Base-by-base conservation (phyloP, 1,284 basidiomycete species). In the Garcileccinum viscosum region DNA sequence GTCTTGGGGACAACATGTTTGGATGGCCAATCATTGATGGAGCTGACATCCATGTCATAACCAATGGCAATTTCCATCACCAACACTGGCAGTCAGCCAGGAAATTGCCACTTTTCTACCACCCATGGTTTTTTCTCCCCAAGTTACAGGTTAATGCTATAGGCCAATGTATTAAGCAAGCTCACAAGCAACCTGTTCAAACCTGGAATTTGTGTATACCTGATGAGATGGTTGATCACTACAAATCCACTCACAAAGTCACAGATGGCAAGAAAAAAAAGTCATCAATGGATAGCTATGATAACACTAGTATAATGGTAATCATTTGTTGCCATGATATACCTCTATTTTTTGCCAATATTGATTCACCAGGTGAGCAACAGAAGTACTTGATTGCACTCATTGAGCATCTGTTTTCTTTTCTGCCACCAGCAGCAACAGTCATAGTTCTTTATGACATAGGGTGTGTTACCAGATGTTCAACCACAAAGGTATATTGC, bases 211-310 rank as follows among this genome's bases (percentile, higher is more conserved):
- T n/a, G n/a, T n/a, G n/a, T n/a, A n/a, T n/a, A n/a, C n/a, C n/a
- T 56, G 50, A 24, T 17, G 50, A 56, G 30, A 27, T 27, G 9
- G 50, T 56, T 5, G 50, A 56, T 30, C 50, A 56, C 15, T 56
- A 27, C 5, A 27, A 56, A 56, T 56, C 50, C 5, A 17, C 47
- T 24, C 47, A 56, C 50, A 27, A 56, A 30, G 50, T 11, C 7
- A 27, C 50, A 3, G 27, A 66, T 6, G 61, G 65, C 2, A 56
- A 66, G 35, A 64, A 66, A 35, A 35, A 66, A 15, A 66, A 65
- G 30, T 19, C 37, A 1, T 53, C 27, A 1, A 66, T 66, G 62
- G 62, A 65, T 1, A 56, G 47, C 22, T 66, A 17, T 4, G n/a
- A 66, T 17, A 37, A 66, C 27, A 62, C 59, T 5, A 35, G 65